Percentiles rank a stretch among this genome's conserved stretches.
Evolutionary conservation across 1,284 basidiomycete species (phyloP).

Genomic region (Heterobasidion annosum): DNA sequence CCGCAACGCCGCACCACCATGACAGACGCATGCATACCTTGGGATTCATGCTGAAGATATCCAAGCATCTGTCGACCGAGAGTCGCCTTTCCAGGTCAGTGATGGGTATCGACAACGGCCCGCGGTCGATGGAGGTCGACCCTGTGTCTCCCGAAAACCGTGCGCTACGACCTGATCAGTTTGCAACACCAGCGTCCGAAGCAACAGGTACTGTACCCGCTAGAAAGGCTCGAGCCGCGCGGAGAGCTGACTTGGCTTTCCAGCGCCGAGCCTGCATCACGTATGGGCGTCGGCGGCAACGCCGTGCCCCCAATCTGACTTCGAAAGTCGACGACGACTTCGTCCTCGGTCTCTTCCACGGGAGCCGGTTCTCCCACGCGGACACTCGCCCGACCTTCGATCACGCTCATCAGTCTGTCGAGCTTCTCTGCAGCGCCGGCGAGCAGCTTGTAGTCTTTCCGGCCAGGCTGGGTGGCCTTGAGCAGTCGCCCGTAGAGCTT

Average conservation of each 20-base stretch:
- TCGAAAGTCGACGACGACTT: slow-evolving; percentile 45
- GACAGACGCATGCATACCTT: slow-evolving; percentile 52
- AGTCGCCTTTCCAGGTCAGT: slow-evolving; percentile 78
- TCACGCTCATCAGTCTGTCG: slow-evolving; percentile 60
- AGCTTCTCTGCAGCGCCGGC: slow-evolving; percentile 77
- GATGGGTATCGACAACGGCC: slow-evolving; percentile 49
- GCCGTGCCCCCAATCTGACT: slow-evolving; percentile 20
- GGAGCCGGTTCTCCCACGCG: slow-evolving; percentile 18
- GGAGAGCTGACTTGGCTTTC: slow-evolving; percentile 39
- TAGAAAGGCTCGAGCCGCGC: slow-evolving; percentile 41
- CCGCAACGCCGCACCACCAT: neutral
- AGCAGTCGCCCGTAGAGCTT: slow-evolving; percentile 85
- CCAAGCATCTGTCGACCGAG: slow-evolving; percentile 73
- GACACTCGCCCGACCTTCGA: slow-evolving; percentile 50
- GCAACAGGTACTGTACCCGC: slow-evolving; percentile 31
- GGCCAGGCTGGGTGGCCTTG: slow-evolving; percentile 82
- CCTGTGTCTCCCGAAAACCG: slow-evolving; percentile 51
- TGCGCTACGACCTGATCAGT: slow-evolving; percentile 1
- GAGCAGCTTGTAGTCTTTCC: slow-evolving; percentile 82
- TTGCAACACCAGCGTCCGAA: neutral
- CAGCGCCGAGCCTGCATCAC: slow-evolving; percentile 19
- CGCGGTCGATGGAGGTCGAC: slow-evolving; percentile 41
- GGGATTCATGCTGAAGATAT: slow-evolving; percentile 94
- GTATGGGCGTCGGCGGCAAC: slow-evolving; percentile 4
- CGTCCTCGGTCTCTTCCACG: slow-evolving; percentile 32